phyloP scores from a whole-genome alignment of 108 stramenopile species.

The Conticribra guillardii region DNA sequence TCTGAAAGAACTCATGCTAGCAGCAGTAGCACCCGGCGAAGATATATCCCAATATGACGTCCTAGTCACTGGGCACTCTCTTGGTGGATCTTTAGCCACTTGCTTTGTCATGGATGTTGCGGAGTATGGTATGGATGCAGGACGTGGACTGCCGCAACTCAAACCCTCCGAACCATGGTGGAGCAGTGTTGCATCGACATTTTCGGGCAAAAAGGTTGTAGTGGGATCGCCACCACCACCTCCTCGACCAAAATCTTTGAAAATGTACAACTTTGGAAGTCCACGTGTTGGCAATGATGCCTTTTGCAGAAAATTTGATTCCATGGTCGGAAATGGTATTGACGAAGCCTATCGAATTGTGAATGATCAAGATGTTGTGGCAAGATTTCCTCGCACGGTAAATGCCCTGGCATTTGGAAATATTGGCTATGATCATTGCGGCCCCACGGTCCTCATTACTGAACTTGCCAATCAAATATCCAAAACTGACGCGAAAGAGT shows the following conservation, averaged over 20 bases:
- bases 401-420: conserved; percentile 64
- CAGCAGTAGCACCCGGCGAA: conserved; percentile 66
- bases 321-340: conserved; percentile 58
- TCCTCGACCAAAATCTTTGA: conserved; percentile 71
- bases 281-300: conserved; percentile 84
- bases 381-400: conserved; percentile 81
- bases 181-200: conserved; percentile 71
- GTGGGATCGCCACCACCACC: conserved; percentile 49
- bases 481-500: conserved; percentile 25
- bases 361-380: conserved; percentile 83
- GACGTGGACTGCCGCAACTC: conserved; percentile 70
- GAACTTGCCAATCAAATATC: conserved; percentile 37
- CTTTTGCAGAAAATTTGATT: conserved; percentile 68
- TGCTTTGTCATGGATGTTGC: conserved; percentile 79
- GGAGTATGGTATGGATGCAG: conserved; percentile 82
- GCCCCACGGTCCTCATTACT: conserved; percentile 70
- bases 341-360: conserved; percentile 83
- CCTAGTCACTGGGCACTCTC: conserved; percentile 80
- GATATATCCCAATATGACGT: conserved; percentile 69
- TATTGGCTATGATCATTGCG: conserved; percentile 86
- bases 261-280: conserved; percentile 84
- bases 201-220: conserved; percentile 52
- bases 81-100: conserved; percentile 86
- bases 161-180: conserved; percentile 80
- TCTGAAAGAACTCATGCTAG: conserved; percentile 80